These are phyloP conservation scores for Micractinium conductrix DNA, from an alignment of 139 green algal genomes.

Conservation along the genomic window DNA sequence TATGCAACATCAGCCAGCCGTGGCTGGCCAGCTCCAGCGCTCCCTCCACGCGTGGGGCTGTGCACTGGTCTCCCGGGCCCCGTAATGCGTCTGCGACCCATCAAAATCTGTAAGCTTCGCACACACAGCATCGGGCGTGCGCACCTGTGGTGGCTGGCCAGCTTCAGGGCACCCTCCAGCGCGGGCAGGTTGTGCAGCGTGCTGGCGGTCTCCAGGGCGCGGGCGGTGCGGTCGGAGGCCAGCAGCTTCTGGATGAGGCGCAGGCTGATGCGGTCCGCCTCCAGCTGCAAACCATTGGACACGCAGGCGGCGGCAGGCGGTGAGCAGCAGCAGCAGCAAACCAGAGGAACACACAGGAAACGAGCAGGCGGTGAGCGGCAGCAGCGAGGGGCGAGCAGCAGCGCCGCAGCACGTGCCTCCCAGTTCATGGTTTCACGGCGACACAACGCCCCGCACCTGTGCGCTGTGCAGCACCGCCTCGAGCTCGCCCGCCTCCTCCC, in stretches of 20 bases:
- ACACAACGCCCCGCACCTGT: background rate
- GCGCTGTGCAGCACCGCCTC: constrained; percentile 25
- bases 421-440: too few species aligned
- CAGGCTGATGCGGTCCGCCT: constrained; percentile 45
- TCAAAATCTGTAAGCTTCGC: too few species aligned
- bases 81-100: too few species aligned
- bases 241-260: constrained; percentile 50
- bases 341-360: background rate
- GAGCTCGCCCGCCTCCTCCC: background rate
- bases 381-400: too few species aligned
- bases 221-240: constrained; percentile 45
- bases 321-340: too few species aligned
- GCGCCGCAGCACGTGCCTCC: too few species aligned
- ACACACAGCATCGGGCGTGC: too few species aligned
- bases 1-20: background rate
- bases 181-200: constrained; percentile 48
- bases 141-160: constrained; percentile 60
- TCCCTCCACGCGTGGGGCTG: constrained; percentile 49
- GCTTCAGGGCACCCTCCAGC: constrained; percentile 63
- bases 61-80: too few species aligned
- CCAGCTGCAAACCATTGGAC: too few species aligned
- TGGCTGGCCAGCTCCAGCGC: constrained; percentile 65
- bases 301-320: too few species aligned
- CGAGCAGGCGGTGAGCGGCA: background rate
- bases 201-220: constrained; percentile 64